A percentile compares a stretch with the other conserved stretches of the same genome.
These are phyloP conservation scores for Leccinum fibrillosum DNA, from an alignment of 768 basidiomycete species.

Conservation along the genomic window DNA sequence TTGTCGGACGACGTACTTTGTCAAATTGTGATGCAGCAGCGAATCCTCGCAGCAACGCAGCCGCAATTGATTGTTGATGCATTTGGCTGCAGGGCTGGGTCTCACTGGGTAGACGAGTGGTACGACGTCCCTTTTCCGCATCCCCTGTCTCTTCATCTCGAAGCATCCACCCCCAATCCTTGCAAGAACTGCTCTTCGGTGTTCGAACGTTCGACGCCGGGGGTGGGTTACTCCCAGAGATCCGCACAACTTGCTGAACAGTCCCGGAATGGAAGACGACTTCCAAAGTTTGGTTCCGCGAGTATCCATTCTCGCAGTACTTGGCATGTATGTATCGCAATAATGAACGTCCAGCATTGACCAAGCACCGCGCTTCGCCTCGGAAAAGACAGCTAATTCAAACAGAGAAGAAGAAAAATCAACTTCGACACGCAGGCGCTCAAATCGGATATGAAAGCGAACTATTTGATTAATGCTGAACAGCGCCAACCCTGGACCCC, in stretches of 20 bases:
- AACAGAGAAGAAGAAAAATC: neutral
- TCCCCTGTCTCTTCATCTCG: neutral
- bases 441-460: slow-evolving; percentile 5
- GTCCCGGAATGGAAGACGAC: slow-evolving; percentile 1
- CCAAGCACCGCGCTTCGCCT: slow-evolving; percentile 14
- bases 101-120: neutral
- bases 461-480: neutral
- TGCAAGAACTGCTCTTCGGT: neutral
- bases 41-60: slow-evolving; percentile 6
- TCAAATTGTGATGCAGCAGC: neutral
- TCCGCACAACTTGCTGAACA: slow-evolving; percentile 1
- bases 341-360: slow-evolving; percentile 2
- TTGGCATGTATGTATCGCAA: neutral
- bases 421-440: neutral
- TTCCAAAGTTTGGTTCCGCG: neutral
- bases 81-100: neutral
- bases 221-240: slow-evolving; percentile 2
- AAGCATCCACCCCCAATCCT: neutral
- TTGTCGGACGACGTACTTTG: neutral
- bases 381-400: slow-evolving; percentile 15
- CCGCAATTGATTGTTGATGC: neutral
- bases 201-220: neutral
- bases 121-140: slow-evolving; percentile 2
- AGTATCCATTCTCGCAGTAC: neutral
- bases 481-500: neutral